Evolutionary conservation across 345 rosid species (phyloP).

Genomic region (Passiflora organensis): DNA sequence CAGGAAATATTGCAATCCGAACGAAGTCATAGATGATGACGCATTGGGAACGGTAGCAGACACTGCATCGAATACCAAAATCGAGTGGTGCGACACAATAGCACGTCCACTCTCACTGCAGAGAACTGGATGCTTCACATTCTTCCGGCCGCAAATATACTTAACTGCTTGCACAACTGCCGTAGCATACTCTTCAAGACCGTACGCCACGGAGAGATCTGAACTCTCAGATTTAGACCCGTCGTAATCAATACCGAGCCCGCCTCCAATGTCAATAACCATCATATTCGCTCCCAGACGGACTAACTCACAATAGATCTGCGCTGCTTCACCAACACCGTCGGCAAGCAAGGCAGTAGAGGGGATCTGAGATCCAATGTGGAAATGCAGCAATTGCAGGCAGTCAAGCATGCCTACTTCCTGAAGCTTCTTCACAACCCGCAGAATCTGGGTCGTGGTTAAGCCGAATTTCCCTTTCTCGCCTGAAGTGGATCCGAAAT

Average conservation of each 20-base stretch:
- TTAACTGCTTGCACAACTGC: conserved; percentile 70
- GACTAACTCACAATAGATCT: conserved; percentile 81
- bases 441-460: conserved; percentile 65
- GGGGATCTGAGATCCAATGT: conserved; percentile 92
- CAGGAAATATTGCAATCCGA: conserved; percentile 46
- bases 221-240: conserved; percentile 84
- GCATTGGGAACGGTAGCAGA: conserved; percentile 30
- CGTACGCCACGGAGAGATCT: conserved; percentile 77
- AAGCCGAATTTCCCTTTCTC: conserved; percentile 93
- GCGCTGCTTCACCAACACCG: conserved; percentile 77
- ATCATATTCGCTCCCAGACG: conserved; percentile 86
- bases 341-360: conserved; percentile 61
- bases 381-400: conserved; percentile 80
- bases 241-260: conserved; percentile 86
- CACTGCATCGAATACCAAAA: conserved; percentile 75
- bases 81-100: conserved; percentile 83
- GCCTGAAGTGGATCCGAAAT: conserved; percentile 97
- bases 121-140: conserved; percentile 69
- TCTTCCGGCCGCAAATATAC: conserved; percentile 61
- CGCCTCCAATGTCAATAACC: conserved; percentile 81
- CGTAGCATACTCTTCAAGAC: conserved; percentile 74
- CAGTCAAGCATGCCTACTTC: conserved; percentile 72
- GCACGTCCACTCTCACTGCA: conserved; percentile 94
- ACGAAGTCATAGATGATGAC: conserved; percentile 14
- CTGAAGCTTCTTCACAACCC: conserved; percentile 63